Evolutionary conservation across 768 basidiomycete species (phyloP), one percentile per base, ranked within the genome.

Genomic region (Lyophyllum semitale): DNA sequence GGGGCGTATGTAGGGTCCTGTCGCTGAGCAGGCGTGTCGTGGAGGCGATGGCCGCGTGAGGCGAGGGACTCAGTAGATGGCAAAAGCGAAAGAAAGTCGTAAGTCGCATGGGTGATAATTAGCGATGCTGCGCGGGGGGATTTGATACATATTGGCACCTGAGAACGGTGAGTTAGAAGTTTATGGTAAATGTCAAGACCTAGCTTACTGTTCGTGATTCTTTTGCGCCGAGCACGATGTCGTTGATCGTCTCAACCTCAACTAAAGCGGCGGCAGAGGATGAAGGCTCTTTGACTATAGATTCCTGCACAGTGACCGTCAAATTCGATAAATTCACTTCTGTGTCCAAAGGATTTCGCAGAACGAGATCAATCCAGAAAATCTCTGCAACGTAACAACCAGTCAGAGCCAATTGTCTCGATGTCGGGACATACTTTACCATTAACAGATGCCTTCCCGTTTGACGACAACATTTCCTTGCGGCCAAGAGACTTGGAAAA

Each of bases 21-120:
- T 43, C 87, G 76, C 61, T 95, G 90, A 13, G 80, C 73, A 27
- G 81, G 77, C 2, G 93, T 94, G 50, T 85, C 83, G 49, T 95
- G 84, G 11, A 97, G 74, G 48, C 94, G 77, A 42, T 77, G 83
- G 13, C 95, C 94, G n/a, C 84, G 86, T 30, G 77, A 78, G 8
- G 83, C 76, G 2, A 95, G 77, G 1, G 84, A 72, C 67, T 95
- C 94, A 0, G 67, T 76, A 23, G 78, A 76, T 2, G 89, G 84
- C 18, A 95, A 77, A 29, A 92, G 78, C 4, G 84, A 83, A 30
- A 95, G 79, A 66, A 95, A 95, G 27, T 84, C 69, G 59, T 88
- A 93, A 40, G 74, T 76, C 35, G 80, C 79, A 38, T 85, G 71
- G 13, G 81, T 80, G 40, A 95, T 70, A 22, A 70, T 71, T 40